Evolutionary conservation across 257 asterid species (phyloP).

Genomic region (Nicotiana benthamiana): DNA sequence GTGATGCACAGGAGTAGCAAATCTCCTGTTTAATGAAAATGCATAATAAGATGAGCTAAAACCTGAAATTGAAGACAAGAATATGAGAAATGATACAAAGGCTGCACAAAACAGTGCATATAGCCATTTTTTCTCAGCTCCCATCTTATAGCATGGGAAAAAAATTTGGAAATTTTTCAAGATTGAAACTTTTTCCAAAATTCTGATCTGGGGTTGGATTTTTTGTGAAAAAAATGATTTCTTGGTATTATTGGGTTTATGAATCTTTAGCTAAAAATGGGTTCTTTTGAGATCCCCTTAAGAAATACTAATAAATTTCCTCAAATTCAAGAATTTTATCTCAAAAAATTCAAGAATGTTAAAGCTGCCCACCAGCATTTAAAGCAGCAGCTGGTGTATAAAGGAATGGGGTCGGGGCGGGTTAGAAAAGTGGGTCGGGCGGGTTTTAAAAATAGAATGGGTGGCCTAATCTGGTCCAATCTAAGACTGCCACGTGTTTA

Average conservation of each 20-base stretch:
- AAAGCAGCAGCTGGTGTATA: no score
- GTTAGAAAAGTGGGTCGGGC: no score
- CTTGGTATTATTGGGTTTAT: not conserved
- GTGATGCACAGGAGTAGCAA: slow-evolving; percentile 44
- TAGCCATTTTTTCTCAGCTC: slow-evolving; percentile 93
- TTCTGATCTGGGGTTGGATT: not conserved
- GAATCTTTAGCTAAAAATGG: slow-evolving; percentile 2
- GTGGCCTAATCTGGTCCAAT: no score
- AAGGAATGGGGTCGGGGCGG: no score
- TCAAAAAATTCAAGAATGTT: no score
- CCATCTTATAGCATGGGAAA: slow-evolving; percentile 19
- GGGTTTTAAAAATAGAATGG: no score
- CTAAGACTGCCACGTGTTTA: no score
- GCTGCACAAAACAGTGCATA: slow-evolving; percentile 86
- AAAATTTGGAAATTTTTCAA: not conserved
- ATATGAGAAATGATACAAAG: slow-evolving; percentile 63
- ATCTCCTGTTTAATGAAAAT: slow-evolving; percentile 53
- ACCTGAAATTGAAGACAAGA: slow-evolving; percentile 65
- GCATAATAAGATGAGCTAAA: slow-evolving; percentile 67
- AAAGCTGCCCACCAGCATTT: no score
- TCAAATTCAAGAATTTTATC: not conserved
- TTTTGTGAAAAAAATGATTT: not conserved
- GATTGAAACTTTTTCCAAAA: not conserved
- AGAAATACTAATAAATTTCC: not conserved
- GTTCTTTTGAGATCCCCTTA: not conserved